Conservation (phyloP, 108 stramenopile species). For the Conticribra weissflogii region DNA sequence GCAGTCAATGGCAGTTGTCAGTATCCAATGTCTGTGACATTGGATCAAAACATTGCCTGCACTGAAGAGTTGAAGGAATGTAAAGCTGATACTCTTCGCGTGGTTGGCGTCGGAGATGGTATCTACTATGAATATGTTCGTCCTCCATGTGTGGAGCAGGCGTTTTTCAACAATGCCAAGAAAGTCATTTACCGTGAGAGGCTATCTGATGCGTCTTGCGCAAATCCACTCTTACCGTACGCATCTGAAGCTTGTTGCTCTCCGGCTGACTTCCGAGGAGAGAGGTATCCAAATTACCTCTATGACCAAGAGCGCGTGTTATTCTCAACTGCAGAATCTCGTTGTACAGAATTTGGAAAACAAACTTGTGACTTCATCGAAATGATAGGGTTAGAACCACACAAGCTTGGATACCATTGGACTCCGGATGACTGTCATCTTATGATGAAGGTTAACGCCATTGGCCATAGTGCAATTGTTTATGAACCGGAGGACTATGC, state of each 20-base stretch:
- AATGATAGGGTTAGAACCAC: constrained; percentile 14
- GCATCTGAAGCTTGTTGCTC: constrained; percentile 44
- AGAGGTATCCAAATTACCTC: constrained; percentile 22
- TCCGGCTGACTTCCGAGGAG: constrained; percentile 8
- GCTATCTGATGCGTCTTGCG: constrained; percentile 24
- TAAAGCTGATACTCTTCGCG: constrained; percentile 48
- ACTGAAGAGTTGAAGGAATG: constrained; percentile 57
- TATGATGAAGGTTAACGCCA: constrained; percentile 54
- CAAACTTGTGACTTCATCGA: constrained; percentile 33
- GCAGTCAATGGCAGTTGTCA: constrained; percentile 20
- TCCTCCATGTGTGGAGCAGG: constrained; percentile 54
- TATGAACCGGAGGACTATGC: constrained; percentile 44
- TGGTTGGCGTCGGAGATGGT: constrained; percentile 31
- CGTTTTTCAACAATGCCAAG: constrained; percentile 45
- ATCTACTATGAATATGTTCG: constrained; percentile 63
- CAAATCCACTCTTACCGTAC: constrained; percentile 40
- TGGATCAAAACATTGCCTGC: constrained; percentile 41
- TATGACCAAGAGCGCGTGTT: constrained; percentile 46
- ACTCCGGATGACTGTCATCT: constrained; percentile 50
- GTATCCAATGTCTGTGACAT: constrained; percentile 22
- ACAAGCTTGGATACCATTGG: constrained; percentile 55
- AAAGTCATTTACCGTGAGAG: constrained; percentile 30
- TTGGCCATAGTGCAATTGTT: constrained; percentile 60
- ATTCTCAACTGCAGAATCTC: constrained; percentile 31
- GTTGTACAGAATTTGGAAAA: constrained; percentile 35